phyloP scores from a whole-genome alignment of 1,139 yeast species.

The Blastobotrys niveus region DNA sequence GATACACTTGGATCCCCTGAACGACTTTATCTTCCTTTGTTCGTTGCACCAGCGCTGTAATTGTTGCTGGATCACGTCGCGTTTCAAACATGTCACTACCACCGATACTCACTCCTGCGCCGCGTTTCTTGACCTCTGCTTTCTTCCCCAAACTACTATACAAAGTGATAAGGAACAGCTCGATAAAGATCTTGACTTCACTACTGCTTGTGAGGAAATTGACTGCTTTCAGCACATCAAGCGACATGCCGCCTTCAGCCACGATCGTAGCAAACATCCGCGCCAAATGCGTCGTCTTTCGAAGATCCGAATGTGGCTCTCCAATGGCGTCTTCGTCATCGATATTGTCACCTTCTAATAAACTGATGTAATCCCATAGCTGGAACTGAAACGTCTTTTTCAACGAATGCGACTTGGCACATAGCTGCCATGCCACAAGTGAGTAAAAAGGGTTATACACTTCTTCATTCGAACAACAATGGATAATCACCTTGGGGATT shows the following conservation, averaged over 20 bases:
- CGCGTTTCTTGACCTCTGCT: conserved; percentile 33
- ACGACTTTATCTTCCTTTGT: conserved; percentile 62
- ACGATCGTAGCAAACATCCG: conserved; percentile 71
- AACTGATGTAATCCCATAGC: conserved; percentile 83
- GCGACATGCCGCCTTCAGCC: conserved; percentile 64
- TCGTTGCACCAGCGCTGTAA: conserved; percentile 52
- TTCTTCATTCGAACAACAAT: conserved; percentile 79
- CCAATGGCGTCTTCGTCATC: conserved; percentile 35
- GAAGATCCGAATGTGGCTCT: conserved; percentile 46
- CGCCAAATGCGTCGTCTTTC: conserved; percentile 65
- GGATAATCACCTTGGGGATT: conserved; percentile 76
- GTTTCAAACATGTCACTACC: conserved; percentile 11
- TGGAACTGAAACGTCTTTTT: conserved; percentile 83
- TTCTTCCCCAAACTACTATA: conserved; percentile 62
- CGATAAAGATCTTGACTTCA: conserved; percentile 65
- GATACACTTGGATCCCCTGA: conserved; percentile 69
- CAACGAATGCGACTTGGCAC: conserved; percentile 59
- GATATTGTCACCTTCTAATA: conserved; percentile 51
- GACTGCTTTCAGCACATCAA: conserved; percentile 66
- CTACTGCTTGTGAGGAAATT: conserved; percentile 68
- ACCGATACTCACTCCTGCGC: neutral
- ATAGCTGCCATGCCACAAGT: conserved; percentile 66
- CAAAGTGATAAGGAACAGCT: conserved; percentile 63
- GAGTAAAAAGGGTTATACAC: conserved; percentile 90
- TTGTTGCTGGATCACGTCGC: conserved; percentile 44